Evolutionary conservation across 192 early-diverging fungal species (phyloP), one percentile per base, ranked within the genome.

Genomic region (Paraglomus occultum): DNA sequence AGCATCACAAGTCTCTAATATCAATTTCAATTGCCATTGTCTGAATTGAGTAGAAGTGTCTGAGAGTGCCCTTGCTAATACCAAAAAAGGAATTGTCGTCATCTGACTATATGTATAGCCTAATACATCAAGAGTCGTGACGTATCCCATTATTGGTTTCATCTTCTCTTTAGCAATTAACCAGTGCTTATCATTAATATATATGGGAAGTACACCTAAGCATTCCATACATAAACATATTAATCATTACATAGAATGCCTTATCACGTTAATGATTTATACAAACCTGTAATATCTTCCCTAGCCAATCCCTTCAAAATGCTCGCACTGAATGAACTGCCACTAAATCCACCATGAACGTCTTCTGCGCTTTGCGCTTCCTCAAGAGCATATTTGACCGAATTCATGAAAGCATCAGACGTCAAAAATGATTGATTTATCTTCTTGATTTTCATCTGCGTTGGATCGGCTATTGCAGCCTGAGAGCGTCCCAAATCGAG

Each of bases 111-210:
- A 80, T 0, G 79, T 66, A 64, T 80, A 80, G 58, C 79, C 79
- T 7, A 76, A 77, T 0, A 76, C 75, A 39, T 80, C 79, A 17
- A 80, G 60, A 11, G 79, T 80, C 11, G 75, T 74, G 5, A 80
- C 68, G 40, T 80, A 80, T 20, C 79, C 79, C 10, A 80, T 43
- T 48, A 80, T 80, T 3, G 79, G 79, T 76, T 80, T 80, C 53
- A 80, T 77, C 8, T 71, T 71, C 40, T 77, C 59, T 20, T 66
- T 70, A 8, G 79, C 79, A 12, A 80, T 74, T 57, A 73, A 22
- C 79, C 79, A 80, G 52, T 80, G 79, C 49, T 73, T 60, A 43
- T 75, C 71, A 65, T 80, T 80, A 10, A 80, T 77, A 18, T 71
- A 80, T 2, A 80, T 31, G 8, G 79, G 79, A 61, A 80, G 46